These are phyloP conservation scores for Fusarium denticulatum DNA, from an alignment of 2,329 filamentous ascomycete species.

Conservation along the genomic window DNA sequence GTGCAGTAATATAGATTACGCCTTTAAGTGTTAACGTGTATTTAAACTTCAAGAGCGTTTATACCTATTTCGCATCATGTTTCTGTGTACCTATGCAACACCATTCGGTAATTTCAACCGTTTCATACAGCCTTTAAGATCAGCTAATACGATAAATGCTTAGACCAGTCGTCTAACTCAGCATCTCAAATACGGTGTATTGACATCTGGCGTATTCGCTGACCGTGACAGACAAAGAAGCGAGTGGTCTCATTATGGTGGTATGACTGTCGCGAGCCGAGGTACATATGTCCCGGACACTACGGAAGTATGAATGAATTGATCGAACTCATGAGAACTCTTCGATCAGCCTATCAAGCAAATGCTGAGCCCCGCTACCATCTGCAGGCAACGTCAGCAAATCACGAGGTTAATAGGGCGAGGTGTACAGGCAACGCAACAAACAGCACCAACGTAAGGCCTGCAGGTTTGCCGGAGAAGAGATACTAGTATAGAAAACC, in stretches of 20 bases:
- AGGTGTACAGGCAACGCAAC: background rate
- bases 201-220: background rate
- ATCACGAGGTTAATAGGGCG: background rate
- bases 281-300: background rate
- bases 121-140: accelerated
- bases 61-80: background rate
- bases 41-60: background rate
- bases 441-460: background rate
- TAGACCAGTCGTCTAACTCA: background rate
- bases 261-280: background rate
- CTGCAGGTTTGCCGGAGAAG: accelerated
- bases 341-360: accelerated
- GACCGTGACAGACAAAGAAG: background rate
- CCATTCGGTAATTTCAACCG: accelerated
- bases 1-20: background rate
- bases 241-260: background rate
- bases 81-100: background rate
- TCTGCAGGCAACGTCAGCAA: background rate
- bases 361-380: background rate
- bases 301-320: background rate
- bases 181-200: accelerated
- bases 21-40: accelerated
- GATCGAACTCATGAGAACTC: accelerated
- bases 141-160: accelerated
- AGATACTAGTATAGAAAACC: accelerated